Percentiles rank a stretch among this genome's conserved stretches.
These are phyloP conservation scores for Cordyceps fumosorosea DNA, from an alignment of 2,329 filamentous ascomycete species.

Conservation along the genomic window DNA sequence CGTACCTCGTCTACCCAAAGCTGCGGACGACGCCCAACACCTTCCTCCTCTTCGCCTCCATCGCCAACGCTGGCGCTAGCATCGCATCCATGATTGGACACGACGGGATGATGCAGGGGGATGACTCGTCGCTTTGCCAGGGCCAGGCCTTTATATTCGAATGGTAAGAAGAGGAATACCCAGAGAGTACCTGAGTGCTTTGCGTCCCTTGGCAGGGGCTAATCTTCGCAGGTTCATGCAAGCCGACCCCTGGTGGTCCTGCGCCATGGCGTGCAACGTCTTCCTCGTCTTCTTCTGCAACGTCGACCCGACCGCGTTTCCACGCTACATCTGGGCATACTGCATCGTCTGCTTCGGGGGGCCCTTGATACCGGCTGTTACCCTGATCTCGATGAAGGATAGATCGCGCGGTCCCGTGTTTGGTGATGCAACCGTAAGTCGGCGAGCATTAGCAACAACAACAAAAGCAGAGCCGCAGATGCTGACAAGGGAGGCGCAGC, in stretches of 20 bases:
- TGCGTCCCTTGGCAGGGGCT: background rate
- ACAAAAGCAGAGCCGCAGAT: background rate
- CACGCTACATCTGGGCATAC: slow-evolving; percentile 64
- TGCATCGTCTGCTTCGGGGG: slow-evolving; percentile 62
- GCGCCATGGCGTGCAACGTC: slow-evolving; percentile 77
- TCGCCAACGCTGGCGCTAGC: slow-evolving; percentile 45
- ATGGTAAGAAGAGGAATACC: slow-evolving; percentile 43
- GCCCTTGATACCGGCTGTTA: slow-evolving; percentile 59
- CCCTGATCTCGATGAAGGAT: slow-evolving; percentile 52
- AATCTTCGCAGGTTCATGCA: slow-evolving; percentile 59
- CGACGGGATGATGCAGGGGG: slow-evolving; percentile 51
- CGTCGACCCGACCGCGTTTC: slow-evolving; percentile 55
- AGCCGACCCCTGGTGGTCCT: slow-evolving; percentile 68
- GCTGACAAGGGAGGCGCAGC: slow-evolving; percentile 31
- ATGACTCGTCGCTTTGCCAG: slow-evolving; percentile 53
- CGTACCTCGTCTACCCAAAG: slow-evolving; percentile 43
- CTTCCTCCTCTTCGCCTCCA: slow-evolving; percentile 33
- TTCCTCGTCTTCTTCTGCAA: slow-evolving; percentile 60
- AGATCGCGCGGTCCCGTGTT: slow-evolving; percentile 37
- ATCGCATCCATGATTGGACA: slow-evolving; percentile 65
- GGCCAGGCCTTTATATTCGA: slow-evolving; percentile 56
- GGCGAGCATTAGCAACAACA: background rate
- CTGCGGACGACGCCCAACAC: slow-evolving; percentile 52
- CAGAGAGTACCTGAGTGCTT: too few relatives aligned
- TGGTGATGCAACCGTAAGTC: slow-evolving; percentile 49